Evolutionary conservation across 306 rosid species (phyloP), one percentile per base, ranked within the genome.

Genomic region (Luffa acutangula): DNA sequence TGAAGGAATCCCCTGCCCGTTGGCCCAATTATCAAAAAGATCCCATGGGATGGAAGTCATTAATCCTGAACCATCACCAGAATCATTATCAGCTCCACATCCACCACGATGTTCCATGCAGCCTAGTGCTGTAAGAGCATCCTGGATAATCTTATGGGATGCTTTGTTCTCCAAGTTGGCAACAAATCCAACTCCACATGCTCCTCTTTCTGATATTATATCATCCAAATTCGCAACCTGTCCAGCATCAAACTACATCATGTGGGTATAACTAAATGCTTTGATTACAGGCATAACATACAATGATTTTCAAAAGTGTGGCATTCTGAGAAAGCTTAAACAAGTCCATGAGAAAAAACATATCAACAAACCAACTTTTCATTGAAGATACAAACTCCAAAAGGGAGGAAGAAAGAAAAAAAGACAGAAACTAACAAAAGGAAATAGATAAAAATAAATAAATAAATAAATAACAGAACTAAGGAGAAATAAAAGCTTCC

Each of bases 61-160:
- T 85, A 95, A 56, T 80, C 98, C 97, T 49, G 97, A 89, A 81
- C 97, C 98, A 89, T 95, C 98, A 56, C 97, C 98, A 69, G 98
- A 95, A 86, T 95, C 97, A 86, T 91, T 92, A 89, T 95, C 98
- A 75, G 97, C 96, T 82, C 97, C 97, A 85, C 98, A 95, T 76
- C 98, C 98, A 77, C 98, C 98, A 80, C 97, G 97, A 86, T 95
- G 98, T 87, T 95, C 98, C 98, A 92, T 95, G 80, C 98, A 95
- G 85, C 97, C 86, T 79, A 95, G 92, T 85, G 97, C 97, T 80
- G 83, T 86, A 77, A 95, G 93, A 84, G 97, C 97, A 88, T 95
- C 97, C 86, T 87, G 85, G 62, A 95, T 89, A 78, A 90, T 93
- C 49, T 84, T 84, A 78, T 91, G 91, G 11, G 97, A 95, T 70